A percentile compares a stretch with the other conserved stretches of the same genome.
Conservation (phyloP, 257 asterid genomes). For the Sherardia arvensis region DNA sequence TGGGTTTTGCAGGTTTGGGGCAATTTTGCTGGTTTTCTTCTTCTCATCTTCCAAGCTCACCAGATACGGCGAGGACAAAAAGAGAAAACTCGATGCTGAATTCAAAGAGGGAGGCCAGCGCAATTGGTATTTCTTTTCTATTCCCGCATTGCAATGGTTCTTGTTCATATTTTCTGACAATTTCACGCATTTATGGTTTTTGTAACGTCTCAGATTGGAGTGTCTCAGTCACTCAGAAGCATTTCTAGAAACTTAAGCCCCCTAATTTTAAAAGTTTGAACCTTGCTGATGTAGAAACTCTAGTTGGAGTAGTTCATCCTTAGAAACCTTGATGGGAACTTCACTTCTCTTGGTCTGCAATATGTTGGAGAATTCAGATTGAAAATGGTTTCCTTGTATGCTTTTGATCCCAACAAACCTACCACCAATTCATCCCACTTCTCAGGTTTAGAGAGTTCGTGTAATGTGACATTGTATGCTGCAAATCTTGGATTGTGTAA, state of each 20-base stretch:
- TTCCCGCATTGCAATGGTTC: not conserved
- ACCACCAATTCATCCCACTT: not conserved
- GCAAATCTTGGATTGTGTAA: not conserved
- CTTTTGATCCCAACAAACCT: not conserved
- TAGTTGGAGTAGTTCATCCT: not conserved
- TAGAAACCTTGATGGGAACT: not conserved
- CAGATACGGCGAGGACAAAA: constrained; percentile 67
- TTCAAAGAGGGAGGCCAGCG: constrained; percentile 98
- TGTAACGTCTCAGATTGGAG: not conserved
- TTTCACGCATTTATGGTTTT: not conserved
- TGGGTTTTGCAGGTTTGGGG: constrained; percentile 49
- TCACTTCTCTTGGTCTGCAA: not conserved
- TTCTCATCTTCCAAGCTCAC: constrained; percentile 78
- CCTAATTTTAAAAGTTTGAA: not conserved
- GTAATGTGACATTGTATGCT: not conserved
- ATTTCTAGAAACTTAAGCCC: not conserved
- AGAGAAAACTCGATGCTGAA: constrained; percentile 65
- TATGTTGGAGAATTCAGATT: not conserved
- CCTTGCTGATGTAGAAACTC: no score
- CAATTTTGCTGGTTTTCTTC: constrained; percentile 65
- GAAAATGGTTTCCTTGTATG: not conserved
- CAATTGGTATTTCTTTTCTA: constrained; percentile 59
- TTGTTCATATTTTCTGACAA: not conserved
- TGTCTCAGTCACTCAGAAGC: not conserved
- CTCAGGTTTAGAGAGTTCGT: not conserved